Evolutionary conservation across 768 basidiomycete species (phyloP).

Genomic region (Trametes cinnabarina): DNA sequence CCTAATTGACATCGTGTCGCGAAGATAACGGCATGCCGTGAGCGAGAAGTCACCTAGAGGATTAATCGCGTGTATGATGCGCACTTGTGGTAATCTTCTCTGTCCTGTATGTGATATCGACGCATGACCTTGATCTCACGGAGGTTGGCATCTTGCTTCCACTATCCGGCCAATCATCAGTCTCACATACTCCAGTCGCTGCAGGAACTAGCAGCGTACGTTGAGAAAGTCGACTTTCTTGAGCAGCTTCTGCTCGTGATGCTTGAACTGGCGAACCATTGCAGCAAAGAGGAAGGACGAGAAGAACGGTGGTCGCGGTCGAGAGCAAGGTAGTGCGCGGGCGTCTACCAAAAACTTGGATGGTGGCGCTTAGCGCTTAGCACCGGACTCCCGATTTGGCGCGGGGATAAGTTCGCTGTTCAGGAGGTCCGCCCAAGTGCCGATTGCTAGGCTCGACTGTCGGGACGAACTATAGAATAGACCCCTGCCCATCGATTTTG

Average conservation of each 20-base stretch:
- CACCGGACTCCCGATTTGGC: not conserved
- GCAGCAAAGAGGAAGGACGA: constrained; percentile 4
- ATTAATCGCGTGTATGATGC: constrained; percentile 11
- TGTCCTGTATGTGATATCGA: constrained; percentile 90
- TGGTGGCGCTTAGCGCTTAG: not conserved
- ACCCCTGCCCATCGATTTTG: not conserved
- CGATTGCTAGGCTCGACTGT: not conserved
- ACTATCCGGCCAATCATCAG: constrained; percentile 44
- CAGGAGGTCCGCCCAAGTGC: not conserved
- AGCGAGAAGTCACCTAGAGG: not conserved
- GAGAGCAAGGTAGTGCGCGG: not conserved
- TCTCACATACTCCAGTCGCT: not conserved
- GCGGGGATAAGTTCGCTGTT: not conserved
- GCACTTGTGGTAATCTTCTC: constrained; percentile 93
- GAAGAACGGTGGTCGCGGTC: not conserved
- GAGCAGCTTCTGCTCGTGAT: constrained; percentile 92
- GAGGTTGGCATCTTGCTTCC: constrained; percentile 92
- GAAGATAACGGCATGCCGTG: not conserved
- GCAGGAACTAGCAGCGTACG: constrained; percentile 42
- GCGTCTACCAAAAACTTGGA: constrained; percentile 11
- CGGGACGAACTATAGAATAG: too few species aligned
- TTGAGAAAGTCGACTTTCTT: constrained; percentile 97
- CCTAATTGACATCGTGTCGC: constrained; percentile 33
- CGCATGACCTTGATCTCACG: constrained; percentile 94
- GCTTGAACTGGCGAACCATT: constrained; percentile 92